Base-by-base conservation (phyloP, 2,329 filamentous ascomycete genomes). In the Teratosphaeria epicoccoides region DNA sequence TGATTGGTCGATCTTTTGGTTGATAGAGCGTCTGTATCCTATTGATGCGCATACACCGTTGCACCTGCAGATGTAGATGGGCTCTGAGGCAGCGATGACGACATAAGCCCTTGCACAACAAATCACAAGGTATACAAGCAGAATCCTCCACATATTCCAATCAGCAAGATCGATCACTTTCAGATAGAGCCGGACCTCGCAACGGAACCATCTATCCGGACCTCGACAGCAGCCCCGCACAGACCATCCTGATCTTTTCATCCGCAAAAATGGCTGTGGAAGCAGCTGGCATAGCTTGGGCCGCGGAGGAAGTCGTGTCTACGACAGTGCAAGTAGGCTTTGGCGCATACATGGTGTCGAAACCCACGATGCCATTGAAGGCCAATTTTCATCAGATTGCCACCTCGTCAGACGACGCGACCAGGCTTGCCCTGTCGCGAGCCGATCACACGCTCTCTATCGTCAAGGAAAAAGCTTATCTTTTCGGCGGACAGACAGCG, bases 331-430 rank as follows among this genome's bases (percentile, higher is more conserved):
- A 73, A 52, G 67, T 63, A 22, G 69, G 68, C 23, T 54, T 68
- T 20, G 70, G 66, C 14, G 70, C 68, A n/a, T 70, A 71, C 58
- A 64, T 70, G 40, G 62, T 73, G 3, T 63, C 69, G 1, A 70
- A 72, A 50, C 68, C 69, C 12, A 73, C 71, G 2, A 61, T 71
- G 54, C 70, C 70, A 45, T 59, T 73, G 43, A 72, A 71, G 47
- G 71, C 67, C 6, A 69, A 66, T 9, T 73, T 72, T 50, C 66
- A 58, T 2, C 65, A 70, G 44, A 68, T 73, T 47, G 71, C 70
- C 28, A 67, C 66, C 2, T 62, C 67, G 11, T 65, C 60, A 17
- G 62, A 68, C 44, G 66, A 70, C 29, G 53, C 65, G 10, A 66
- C 68, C 7, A 66, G 63, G 47, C 57, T 60, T 10, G 64, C 64